phyloP scores from a whole-genome alignment of 371 early-diverging fungal genomes.

The Amoeboaphelidium occidentale region DNA sequence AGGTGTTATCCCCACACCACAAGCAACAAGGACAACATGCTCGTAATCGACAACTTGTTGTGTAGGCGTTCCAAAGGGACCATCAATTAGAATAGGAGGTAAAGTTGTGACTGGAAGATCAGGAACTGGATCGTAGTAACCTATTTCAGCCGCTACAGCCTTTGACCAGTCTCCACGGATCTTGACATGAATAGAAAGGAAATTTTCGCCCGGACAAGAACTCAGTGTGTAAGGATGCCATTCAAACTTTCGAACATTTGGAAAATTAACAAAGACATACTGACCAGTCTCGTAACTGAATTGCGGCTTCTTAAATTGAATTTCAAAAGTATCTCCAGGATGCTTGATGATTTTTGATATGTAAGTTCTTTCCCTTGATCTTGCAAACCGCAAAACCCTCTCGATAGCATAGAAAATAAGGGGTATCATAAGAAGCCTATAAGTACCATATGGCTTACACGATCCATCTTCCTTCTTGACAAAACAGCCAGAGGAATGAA shows the following conservation, averaged over 20 bases:
- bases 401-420: constrained; percentile 30
- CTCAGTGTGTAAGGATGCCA: constrained; percentile 72
- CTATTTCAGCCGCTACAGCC: constrained; percentile 30
- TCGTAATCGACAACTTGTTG: constrained; percentile 68
- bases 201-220: constrained; percentile 51
- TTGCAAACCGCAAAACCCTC: constrained; percentile 34
- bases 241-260: constrained; percentile 30
- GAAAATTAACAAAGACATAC: constrained; percentile 39
- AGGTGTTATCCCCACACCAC: constrained; percentile 52
- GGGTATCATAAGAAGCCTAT: constrained; percentile 37
- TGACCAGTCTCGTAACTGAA: constrained; percentile 40
- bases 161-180: constrained; percentile 57
- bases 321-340: constrained; percentile 36
- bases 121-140: too few relatives aligned
- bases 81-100: constrained; percentile 51
- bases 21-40: constrained; percentile 45
- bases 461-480: too few relatives aligned
- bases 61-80: constrained; percentile 58
- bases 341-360: constrained; percentile 36
- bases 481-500: constrained; percentile 41
- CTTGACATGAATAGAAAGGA: constrained; percentile 47
- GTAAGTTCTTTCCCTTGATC: constrained; percentile 34
- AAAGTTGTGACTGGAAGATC: too few relatives aligned
- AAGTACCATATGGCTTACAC: constrained; percentile 40
- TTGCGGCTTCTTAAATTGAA: constrained; percentile 31